Evolutionary conservation across 768 basidiomycete genomes (phyloP).

Genomic region (Pleurotus cornucopiae): DNA sequence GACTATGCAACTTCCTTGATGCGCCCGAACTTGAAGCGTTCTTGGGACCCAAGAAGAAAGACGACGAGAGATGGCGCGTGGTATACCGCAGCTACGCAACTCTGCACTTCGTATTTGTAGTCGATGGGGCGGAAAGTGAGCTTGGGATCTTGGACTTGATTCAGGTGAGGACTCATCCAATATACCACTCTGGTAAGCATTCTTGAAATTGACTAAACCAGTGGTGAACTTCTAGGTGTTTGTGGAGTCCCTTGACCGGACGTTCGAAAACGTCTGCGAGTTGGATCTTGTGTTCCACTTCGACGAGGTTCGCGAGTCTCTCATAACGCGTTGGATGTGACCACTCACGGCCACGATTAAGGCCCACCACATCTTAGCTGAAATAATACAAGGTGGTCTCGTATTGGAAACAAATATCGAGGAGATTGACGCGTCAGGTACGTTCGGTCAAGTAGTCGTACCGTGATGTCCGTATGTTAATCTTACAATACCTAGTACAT

Average conservation of each 20-base stretch:
- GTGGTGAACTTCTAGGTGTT: conserved; percentile 62
- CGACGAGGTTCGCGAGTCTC: conserved; percentile 67
- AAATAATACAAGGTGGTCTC: conserved; percentile 94
- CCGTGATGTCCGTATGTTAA: not conserved
- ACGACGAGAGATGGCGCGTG: conserved; percentile 70
- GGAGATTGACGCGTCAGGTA: conserved; percentile 73
- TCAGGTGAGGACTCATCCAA: conserved; percentile 55
- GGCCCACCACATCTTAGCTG: conserved; percentile 94
- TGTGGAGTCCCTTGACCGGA: conserved; percentile 92
- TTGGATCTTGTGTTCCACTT: conserved; percentile 98
- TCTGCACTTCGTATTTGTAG: conserved; percentile 94
- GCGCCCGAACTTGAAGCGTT: conserved; percentile 81
- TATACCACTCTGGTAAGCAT: not conserved
- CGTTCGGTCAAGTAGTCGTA: conserved; percentile 15
- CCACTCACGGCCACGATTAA: conserved; percentile 21
- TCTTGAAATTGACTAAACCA: not conserved
- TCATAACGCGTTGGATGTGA: not conserved
- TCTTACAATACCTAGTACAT: conserved; percentile 46
- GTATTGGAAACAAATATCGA: conserved; percentile 94
- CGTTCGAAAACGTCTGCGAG: conserved; percentile 98
- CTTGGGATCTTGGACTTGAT: conserved; percentile 94
- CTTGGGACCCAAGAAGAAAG: conserved; percentile 51
- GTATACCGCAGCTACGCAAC: conserved; percentile 97
- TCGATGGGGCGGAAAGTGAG: conserved; percentile 95
- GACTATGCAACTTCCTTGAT: conserved; percentile 95